A percentile compares a stretch with the other conserved stretches of the same genome.
phyloP scores from a whole-genome alignment of 1,284 basidiomycete genomes.

The Jaminaea rosea region DNA sequence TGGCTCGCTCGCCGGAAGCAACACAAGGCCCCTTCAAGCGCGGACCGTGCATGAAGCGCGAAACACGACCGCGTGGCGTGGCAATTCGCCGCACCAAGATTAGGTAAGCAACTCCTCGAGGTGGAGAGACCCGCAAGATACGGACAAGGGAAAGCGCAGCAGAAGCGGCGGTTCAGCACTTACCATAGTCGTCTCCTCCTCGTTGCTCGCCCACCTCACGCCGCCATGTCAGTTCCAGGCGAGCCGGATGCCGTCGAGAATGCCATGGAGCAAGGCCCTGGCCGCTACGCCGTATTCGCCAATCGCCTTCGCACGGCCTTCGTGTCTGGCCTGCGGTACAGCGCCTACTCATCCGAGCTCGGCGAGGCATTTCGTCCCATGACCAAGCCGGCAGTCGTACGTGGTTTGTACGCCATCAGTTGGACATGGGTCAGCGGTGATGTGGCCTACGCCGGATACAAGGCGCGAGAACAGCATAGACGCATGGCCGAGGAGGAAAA shows the following conservation, averaged over 20 bases:
- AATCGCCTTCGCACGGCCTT: conserved; percentile 35
- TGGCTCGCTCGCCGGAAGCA: too few relatives aligned
- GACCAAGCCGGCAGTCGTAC: conserved; percentile 67
- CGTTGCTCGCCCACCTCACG: neutral
- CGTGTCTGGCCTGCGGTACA: conserved; percentile 21
- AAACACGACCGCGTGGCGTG: too few relatives aligned
- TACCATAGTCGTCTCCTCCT: neutral
- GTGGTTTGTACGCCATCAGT: conserved; percentile 72
- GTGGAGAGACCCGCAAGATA: too few relatives aligned
- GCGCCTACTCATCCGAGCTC: conserved; percentile 66
- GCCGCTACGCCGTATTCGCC: conserved; percentile 33
- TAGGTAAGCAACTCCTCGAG: too few relatives aligned
- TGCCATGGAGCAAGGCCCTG: conserved; percentile 23
- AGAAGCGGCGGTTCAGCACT: too few relatives aligned
- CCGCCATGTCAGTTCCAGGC: conserved; percentile 6
- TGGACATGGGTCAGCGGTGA: conserved; percentile 68
- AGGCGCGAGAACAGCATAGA: conserved; percentile 18
- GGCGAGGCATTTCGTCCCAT: conserved; percentile 87
- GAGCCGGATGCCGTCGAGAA: conserved; percentile 7
- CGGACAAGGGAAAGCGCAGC: too few relatives aligned
- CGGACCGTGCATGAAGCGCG: too few relatives aligned
- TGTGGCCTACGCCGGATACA: conserved; percentile 83
- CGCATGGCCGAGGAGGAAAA: neutral
- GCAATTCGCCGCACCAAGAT: too few relatives aligned
- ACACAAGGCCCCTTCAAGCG: too few relatives aligned